Evolutionary conservation across 768 basidiomycete genomes (phyloP).

Genomic region (Amanita thiersii): DNA sequence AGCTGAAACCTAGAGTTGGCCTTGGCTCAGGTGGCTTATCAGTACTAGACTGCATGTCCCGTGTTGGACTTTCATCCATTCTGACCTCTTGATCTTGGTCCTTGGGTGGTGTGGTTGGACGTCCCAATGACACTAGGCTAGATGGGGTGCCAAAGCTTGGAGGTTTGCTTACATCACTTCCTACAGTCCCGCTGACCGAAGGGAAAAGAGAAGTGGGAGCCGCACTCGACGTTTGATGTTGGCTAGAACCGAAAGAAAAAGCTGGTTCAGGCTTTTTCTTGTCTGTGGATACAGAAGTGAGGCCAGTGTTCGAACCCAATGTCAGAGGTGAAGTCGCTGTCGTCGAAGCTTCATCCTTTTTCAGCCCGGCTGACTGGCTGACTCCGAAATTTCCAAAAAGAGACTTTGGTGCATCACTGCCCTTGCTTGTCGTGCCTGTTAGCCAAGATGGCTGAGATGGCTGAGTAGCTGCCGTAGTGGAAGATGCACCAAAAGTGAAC

Average conservation of each 20-base stretch:
- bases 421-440: background rate
- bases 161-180: slow-evolving; percentile 40
- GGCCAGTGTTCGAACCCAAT: background rate
- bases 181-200: slow-evolving; percentile 38
- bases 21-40: slow-evolving; percentile 26
- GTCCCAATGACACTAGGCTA: slow-evolving; percentile 23
- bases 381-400: slow-evolving; percentile 22
- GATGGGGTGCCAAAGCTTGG: slow-evolving; percentile 45
- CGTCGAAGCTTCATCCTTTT: background rate
- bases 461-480: slow-evolving; percentile 11
- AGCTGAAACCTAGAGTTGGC: slow-evolving; percentile 41
- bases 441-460: slow-evolving; percentile 9
- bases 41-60: slow-evolving; percentile 44
- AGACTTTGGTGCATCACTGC: slow-evolving; percentile 31
- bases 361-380: background rate
- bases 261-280: slow-evolving; percentile 17
- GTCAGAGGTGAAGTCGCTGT: background rate
- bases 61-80: slow-evolving; percentile 79
- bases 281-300: slow-evolving; percentile 7
- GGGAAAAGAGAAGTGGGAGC: slow-evolving; percentile 28
- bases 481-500: slow-evolving; percentile 20
- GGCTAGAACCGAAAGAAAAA: slow-evolving; percentile 39
- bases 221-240: slow-evolving; percentile 24
- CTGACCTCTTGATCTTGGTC: slow-evolving; percentile 56
- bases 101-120: slow-evolving; percentile 60